Evolutionary conservation across 176 grass and related monocot species (phyloP).

Genomic region (Dendrocalamus sinicus): DNA sequence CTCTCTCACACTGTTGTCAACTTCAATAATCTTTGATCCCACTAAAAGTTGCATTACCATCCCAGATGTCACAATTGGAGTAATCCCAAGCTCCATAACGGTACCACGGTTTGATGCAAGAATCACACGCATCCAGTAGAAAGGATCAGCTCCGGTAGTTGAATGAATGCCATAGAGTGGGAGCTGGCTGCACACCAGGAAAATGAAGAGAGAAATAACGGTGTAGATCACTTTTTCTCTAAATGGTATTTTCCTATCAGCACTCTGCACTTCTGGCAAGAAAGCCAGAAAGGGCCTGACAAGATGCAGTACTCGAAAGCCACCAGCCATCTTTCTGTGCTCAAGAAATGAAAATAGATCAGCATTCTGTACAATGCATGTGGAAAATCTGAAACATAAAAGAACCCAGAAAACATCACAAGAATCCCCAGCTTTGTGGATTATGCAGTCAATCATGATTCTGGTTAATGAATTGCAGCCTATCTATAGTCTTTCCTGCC

Average conservation of each 20-base stretch:
- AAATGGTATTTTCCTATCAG: slow-evolving; percentile 78
- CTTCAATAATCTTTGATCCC: slow-evolving; percentile 80
- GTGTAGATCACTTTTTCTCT: slow-evolving; percentile 85
- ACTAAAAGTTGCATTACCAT: slow-evolving; percentile 80
- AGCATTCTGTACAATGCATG: not conserved
- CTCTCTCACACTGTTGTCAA: slow-evolving; percentile 78
- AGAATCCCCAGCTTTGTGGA: not conserved
- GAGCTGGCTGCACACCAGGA: slow-evolving; percentile 81
- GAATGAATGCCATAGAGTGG: slow-evolving; percentile 82
- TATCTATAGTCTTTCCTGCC: not conserved
- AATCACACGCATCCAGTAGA: slow-evolving; percentile 91
- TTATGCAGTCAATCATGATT: not conserved
- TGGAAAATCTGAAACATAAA: not conserved
- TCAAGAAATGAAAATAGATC: not conserved
- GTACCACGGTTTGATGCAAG: slow-evolving; percentile 83
- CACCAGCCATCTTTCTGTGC: slow-evolving; percentile 60
- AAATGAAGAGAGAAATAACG: slow-evolving; percentile 77
- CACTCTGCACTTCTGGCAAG: slow-evolving; percentile 80
- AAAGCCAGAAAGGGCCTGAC: slow-evolving; percentile 80
- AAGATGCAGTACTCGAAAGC: slow-evolving; percentile 71
- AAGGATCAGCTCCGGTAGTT: slow-evolving; percentile 73
- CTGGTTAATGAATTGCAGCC: not conserved
- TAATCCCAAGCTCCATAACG: slow-evolving; percentile 87
- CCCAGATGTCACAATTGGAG: slow-evolving; percentile 79
- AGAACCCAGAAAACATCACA: not conserved